Conservation (phyloP, 2,329 filamentous ascomycete genomes). For the Tolypocladium tropicale region DNA sequence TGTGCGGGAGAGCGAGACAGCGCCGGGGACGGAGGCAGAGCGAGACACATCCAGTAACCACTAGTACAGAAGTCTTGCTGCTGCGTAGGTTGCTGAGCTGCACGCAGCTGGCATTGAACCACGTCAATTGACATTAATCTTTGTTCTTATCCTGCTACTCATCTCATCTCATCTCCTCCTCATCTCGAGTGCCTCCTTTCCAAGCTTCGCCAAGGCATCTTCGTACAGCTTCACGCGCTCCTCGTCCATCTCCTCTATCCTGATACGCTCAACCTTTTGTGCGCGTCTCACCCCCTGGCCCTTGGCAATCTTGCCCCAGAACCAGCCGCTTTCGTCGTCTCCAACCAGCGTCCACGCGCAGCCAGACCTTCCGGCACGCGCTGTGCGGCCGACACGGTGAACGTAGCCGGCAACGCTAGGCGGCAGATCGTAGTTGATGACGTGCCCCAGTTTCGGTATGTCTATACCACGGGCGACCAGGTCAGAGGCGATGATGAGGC, state of each 20-base stretch:
- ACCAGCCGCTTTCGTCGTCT: conserved; percentile 80
- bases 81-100: not conserved
- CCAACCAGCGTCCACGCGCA: conserved; percentile 80
- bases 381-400: conserved; percentile 85
- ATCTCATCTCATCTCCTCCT: conserved; percentile 16
- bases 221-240: conserved; percentile 38
- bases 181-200: conserved; percentile 42
- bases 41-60: not conserved
- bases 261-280: conserved; percentile 35
- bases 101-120: not conserved
- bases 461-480: conserved; percentile 89
- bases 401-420: conserved; percentile 74
- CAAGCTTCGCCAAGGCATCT: conserved; percentile 49
- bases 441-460: conserved; percentile 65
- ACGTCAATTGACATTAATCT: not conserved
- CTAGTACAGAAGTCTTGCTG: not conserved
- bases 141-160: conserved; percentile 1
- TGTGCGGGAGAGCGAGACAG: not conserved
- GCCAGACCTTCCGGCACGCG: conserved; percentile 65
- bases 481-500: conserved; percentile 81
- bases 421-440: conserved; percentile 91
- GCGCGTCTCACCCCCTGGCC: conserved; percentile 37
- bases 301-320: conserved; percentile 71
- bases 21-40: not conserved
- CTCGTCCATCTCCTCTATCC: conserved; percentile 36